Conservation (phyloP, 2,329 filamentous ascomycete species). For the Seiridium cupressi region DNA sequence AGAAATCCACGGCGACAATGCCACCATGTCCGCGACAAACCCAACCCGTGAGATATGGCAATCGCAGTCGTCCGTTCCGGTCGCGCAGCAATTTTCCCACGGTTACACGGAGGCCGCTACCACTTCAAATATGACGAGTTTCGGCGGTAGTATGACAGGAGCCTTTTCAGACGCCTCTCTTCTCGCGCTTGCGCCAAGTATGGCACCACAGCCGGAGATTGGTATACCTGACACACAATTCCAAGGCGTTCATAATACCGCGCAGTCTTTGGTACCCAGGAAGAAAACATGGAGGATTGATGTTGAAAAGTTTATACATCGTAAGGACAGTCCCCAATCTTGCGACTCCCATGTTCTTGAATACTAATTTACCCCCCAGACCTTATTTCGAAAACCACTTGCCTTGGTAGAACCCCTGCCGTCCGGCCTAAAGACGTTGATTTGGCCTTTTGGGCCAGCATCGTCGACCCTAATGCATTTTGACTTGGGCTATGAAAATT, state of each 20-base stretch:
- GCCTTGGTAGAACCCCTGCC: slow-evolving; percentile 25
- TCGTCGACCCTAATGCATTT: slow-evolving; percentile 1
- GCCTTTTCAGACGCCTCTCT: not conserved
- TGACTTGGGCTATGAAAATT: not conserved
- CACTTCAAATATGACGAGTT: not conserved
- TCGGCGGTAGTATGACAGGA: not conserved
- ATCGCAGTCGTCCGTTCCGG: not conserved
- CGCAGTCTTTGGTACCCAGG: not conserved
- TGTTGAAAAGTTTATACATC: slow-evolving; percentile 24
- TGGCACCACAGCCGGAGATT: not conserved
- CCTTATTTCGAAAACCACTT: slow-evolving; percentile 20
- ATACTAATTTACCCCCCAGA: too few relatives aligned
- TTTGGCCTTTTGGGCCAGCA: slow-evolving; percentile 26
- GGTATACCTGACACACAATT: not conserved
- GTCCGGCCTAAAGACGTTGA: slow-evolving; percentile 27
- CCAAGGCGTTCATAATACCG: not conserved
- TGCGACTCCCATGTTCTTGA: too few relatives aligned
- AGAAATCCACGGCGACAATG: slow-evolving; percentile 6
- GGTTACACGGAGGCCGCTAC: not conserved
- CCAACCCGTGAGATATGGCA: not conserved
- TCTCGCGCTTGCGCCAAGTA: not conserved
- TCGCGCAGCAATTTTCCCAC: not conserved
- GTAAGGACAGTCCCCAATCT: slow-evolving; percentile 18
- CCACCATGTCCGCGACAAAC: slow-evolving; percentile 5
- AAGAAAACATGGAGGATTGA: slow-evolving; percentile 16